Conservation (phyloP, 768 basidiomycete species). For the Hydnomerulius pinastri region DNA sequence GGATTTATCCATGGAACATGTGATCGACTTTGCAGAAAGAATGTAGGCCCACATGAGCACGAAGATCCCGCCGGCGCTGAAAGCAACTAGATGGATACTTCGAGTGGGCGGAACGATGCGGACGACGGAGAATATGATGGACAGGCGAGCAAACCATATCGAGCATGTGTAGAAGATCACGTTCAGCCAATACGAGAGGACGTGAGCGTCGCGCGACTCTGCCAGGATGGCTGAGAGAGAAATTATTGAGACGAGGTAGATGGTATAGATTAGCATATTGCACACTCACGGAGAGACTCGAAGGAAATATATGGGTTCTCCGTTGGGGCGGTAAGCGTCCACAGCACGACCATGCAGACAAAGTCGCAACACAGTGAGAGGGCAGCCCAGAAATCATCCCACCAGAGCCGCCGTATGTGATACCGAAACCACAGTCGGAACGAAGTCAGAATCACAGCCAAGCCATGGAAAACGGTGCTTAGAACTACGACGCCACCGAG, state of each 20-base stretch:
- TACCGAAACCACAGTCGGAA: slow-evolving; percentile 31
- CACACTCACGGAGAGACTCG: slow-evolving; percentile 12
- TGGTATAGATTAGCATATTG: background rate
- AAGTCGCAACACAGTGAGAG: slow-evolving; percentile 13
- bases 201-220: slow-evolving; percentile 16
- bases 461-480: slow-evolving; percentile 19
- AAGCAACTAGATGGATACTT: background rate
- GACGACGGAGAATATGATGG: slow-evolving; percentile 24
- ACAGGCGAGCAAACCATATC: slow-evolving; percentile 30
- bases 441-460: slow-evolving; percentile 19
- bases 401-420: slow-evolving; percentile 26
- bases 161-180: slow-evolving; percentile 23
- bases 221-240: slow-evolving; percentile 25
- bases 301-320: slow-evolving; percentile 17
- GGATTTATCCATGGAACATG: slow-evolving; percentile 37
- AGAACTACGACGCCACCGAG: slow-evolving; percentile 9
- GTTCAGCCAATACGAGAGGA: slow-evolving; percentile 21
- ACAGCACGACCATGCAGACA: slow-evolving; percentile 10
- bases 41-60: slow-evolving; percentile 22
- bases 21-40: slow-evolving; percentile 31
- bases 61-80: slow-evolving; percentile 10
- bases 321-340: slow-evolving; percentile 27
- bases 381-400: slow-evolving; percentile 30
- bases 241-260: slow-evolving; percentile 10
- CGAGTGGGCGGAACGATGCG: slow-evolving; percentile 24